Evolutionary conservation across 768 basidiomycete genomes (phyloP), one percentile per base, ranked within the genome.

Genomic region (Rhizopogon roseolus): DNA sequence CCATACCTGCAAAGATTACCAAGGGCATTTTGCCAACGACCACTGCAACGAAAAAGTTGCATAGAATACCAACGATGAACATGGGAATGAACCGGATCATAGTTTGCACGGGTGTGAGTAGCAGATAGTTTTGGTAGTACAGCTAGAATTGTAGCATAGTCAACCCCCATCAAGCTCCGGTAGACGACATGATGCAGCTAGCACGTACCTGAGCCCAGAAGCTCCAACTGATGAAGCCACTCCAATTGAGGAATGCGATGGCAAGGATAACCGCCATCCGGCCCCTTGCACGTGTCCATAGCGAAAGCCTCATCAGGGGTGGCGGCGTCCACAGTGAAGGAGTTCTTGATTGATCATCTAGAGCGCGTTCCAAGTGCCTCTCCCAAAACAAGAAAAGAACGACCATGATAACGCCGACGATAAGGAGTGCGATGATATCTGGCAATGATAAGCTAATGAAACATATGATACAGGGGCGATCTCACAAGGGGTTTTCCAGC

Each of bases 401-500:
- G 13, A 87, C 54, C 16, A 90, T 60, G 22, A 84, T 9, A 2
- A 89, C 68, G 3, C 86, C 85, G 16, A 87, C 34, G 46, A 89
- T 67, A 29, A 93, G 73, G 6, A 86, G 76, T 2, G 75, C 82
- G 48, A 93, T 84, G 58, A 93, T 89, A 64, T 92, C 89, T 79
- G 44, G 17, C 1, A 22, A 58, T 38, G 4, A 40, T 50, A 51
- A 38, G 57, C 66, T n/a, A 40, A 68, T 67, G 66, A 25, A 17
- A 38, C 34, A 43, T 6, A 5, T 38, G 38, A 48, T 13, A 41
- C 39, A 16, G 25, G 28, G 27, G 16, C 0, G 4, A 62, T 57
- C 80, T 54, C 57, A 84, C 82, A 81, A 5, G 71, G 59, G 4
- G 85, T 85, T 9, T 65, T 69, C 88, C 88, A 92, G 8, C 81